These are phyloP conservation scores for Aspergillus panamensis DNA, from an alignment of 495 filamentous ascomycete genomes.

Conservation along the genomic window DNA sequence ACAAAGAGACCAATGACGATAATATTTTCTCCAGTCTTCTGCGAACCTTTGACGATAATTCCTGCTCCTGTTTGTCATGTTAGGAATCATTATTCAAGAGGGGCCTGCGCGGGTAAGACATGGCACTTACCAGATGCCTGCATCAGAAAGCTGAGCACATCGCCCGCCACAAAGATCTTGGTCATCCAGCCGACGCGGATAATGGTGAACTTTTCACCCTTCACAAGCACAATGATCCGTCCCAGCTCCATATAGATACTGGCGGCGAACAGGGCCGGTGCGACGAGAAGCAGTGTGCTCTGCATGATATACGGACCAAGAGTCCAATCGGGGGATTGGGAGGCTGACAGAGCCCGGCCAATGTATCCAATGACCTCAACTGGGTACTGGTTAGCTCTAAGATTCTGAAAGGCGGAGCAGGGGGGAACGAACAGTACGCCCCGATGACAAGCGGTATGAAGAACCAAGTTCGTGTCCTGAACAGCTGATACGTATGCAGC, in stretches of 20 bases:
- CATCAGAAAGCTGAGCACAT: conserved; percentile 41
- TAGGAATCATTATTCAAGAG: no score
- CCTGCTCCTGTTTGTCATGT: conserved; percentile 23
- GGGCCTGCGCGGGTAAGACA: background rate
- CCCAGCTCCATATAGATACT: conserved; percentile 57
- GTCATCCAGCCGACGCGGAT: conserved; percentile 46
- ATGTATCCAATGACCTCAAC: conserved; percentile 42
- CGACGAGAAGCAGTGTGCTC: conserved; percentile 44
- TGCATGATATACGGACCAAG: conserved; percentile 46
- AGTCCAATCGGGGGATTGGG: conserved; percentile 26
- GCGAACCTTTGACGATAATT: conserved; percentile 24
- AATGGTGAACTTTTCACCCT: conserved; percentile 36
- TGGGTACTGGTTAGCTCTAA: conserved; percentile 3
- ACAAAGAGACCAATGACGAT: conserved; percentile 46
- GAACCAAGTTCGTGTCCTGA: conserved; percentile 46
- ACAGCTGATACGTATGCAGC: conserved; percentile 39
- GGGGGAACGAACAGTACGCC: conserved; percentile 42
- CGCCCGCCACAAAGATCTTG: conserved; percentile 38
- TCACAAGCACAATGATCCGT: conserved; percentile 41
- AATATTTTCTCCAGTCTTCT: conserved; percentile 28
- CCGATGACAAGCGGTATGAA: conserved; percentile 52
- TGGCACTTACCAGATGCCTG: conserved; percentile 28
- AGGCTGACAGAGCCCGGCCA: conserved; percentile 29
- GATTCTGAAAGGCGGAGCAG: background rate
- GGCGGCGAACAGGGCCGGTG: conserved; percentile 50